Evolutionary conservation across 768 basidiomycete genomes (phyloP).

Genomic region (Xerocomellus chrysenteron): DNA sequence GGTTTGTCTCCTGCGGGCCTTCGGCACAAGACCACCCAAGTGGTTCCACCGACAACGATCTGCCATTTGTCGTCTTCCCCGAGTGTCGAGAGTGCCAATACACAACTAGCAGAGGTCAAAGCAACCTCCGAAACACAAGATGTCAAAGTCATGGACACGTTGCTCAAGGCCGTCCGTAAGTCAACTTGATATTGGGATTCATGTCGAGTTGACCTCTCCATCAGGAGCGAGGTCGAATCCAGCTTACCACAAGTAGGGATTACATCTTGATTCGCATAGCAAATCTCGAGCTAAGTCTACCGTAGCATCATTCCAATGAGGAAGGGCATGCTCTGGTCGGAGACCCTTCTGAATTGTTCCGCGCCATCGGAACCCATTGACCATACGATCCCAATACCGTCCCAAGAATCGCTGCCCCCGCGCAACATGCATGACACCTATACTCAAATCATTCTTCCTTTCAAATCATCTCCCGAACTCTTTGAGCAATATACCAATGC

Average conservation of each 20-base stretch:
- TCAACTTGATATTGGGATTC: constrained; percentile 4
- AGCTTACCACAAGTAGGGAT: constrained; percentile 47
- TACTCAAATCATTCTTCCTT: constrained; percentile 47
- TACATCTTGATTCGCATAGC: background rate
- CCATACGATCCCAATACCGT: constrained; percentile 12
- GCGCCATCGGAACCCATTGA: constrained; percentile 18
- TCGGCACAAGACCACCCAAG: background rate
- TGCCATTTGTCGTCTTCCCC: constrained; percentile 3
- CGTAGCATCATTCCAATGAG: constrained; percentile 57
- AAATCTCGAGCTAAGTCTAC: constrained; percentile 7
- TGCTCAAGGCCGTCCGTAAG: constrained; percentile 60
- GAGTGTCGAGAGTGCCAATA: background rate
- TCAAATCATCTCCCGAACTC: constrained; percentile 41
- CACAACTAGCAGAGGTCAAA: constrained; percentile 13
- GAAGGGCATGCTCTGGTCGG: constrained; percentile 55
- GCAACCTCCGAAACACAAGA: constrained; percentile 54
- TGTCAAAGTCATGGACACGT: constrained; percentile 54
- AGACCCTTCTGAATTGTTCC: constrained; percentile 48
- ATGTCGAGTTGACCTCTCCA: background rate
- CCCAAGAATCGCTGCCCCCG: constrained; percentile 35
- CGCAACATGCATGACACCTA: constrained; percentile 73
- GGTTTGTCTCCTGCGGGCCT: background rate
- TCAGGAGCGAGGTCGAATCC: constrained; percentile 54
- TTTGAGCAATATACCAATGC: constrained; percentile 73
- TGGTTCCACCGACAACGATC: background rate